Base-by-base conservation (phyloP, 2,329 filamentous ascomycete genomes). In the Botrytis deweyae region DNA sequence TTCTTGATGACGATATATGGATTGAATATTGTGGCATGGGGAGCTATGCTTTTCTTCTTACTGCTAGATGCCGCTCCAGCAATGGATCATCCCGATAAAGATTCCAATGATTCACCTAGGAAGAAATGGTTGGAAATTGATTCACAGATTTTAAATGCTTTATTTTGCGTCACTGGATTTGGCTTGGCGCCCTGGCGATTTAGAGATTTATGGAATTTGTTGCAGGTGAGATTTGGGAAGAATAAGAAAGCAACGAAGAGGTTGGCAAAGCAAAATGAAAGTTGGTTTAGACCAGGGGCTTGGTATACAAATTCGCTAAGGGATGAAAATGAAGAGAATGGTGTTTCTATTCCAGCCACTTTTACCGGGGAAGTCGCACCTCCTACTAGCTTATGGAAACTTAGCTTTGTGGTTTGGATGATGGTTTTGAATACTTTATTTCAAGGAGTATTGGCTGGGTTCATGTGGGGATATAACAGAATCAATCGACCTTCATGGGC, bases 1-100 rank as follows among this genome's bases (percentile, higher is more conserved):
- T 93, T 95, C 80, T 84, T 93, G 72, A 88, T 95, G 68, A 92
- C 91, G 1, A 81, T 97, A 18, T 97, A 97, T 82, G 89, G 91
- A 16, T 86, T 95, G 72, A 94, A 95, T 75, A 88, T 97, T 25
- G 88, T 97, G 10, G 94, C 92, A 0, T 97, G 93, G 93, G 93
- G 93, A 65, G 93, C 92, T 70, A 97, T 97, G 93, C 87, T 97
- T n/a, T 96, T 97, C 83, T 85, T 97, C 29, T 85, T 97, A 3
- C 88, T 97, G 38, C 91, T 90, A 84, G 92, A 93, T 77, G 93
- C 86, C 74, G 85, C 88, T 3, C 90, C 91, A 5, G 88, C 89
- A 75, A 93, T 93, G 91, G 93, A 93, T 85, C 83, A 86, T 78
- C 90, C 87, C 0, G 83, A 84, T 63, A 94, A 92, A 83, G 86